Evolutionary conservation across 495 filamentous ascomycete species (phyloP).

Genomic region (Wilcoxina mikolae): DNA sequence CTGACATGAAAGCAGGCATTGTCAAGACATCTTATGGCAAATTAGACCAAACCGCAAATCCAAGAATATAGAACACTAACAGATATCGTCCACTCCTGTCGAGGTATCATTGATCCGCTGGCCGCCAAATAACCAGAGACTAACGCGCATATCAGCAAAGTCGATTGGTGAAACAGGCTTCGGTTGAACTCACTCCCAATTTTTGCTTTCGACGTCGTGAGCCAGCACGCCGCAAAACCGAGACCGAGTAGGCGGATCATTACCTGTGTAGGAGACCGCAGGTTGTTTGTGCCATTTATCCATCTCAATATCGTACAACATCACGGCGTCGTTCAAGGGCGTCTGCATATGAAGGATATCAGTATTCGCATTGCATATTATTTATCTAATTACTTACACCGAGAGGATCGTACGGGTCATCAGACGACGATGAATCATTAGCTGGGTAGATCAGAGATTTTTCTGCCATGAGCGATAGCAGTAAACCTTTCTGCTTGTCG

Average conservation of each 20-base stretch:
- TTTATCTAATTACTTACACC: background rate
- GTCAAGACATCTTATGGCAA: background rate
- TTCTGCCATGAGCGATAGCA: slow-evolving; percentile 46
- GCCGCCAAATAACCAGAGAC: background rate
- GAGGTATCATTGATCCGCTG: background rate
- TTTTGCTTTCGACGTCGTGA: background rate
- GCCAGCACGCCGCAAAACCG: background rate
- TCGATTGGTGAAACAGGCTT: background rate
- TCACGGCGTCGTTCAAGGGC: background rate
- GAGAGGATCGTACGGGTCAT: background rate
- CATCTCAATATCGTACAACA: background rate
- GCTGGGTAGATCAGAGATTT: slow-evolving; percentile 63
- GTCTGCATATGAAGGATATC: too few species aligned
- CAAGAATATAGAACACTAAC: too few species aligned
- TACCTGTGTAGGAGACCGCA: background rate
- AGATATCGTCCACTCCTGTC: background rate
- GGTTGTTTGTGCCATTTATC: background rate
- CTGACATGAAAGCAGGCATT: background rate
- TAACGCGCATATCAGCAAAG: background rate
- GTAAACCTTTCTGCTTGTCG: background rate
- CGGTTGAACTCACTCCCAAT: background rate
- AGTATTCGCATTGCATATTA: background rate
- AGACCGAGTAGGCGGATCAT: background rate
- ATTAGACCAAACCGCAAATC: too few species aligned
- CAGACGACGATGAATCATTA: slow-evolving; percentile 24